Conservation (phyloP, 2,329 filamentous ascomycete genomes). For the Xylariales sp. region DNA sequence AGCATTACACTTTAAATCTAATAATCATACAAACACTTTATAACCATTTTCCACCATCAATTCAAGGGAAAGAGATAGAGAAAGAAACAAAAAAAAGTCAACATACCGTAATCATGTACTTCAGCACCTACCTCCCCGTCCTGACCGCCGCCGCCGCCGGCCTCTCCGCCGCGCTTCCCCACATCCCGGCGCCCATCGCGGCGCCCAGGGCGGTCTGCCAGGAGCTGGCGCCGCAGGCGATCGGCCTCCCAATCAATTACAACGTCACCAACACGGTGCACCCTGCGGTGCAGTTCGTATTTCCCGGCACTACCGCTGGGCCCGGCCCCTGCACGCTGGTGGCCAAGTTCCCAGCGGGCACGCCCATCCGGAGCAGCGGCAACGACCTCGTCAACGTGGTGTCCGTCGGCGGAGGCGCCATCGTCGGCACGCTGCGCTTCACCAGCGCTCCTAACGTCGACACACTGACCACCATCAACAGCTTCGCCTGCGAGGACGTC, state of each 20-base stretch:
- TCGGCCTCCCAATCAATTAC: constrained; percentile 13
- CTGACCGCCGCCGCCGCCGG: background rate
- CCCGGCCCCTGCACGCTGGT: constrained; percentile 24
- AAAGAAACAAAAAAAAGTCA: too few relatives aligned
- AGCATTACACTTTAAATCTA: too few relatives aligned
- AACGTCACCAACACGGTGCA: constrained; percentile 9
- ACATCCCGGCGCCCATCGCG: too few relatives aligned
- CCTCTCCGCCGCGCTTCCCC: background rate
- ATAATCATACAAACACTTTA: too few relatives aligned
- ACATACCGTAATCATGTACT: too few relatives aligned
- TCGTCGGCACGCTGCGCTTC: constrained; percentile 20
- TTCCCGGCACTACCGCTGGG: constrained; percentile 13
- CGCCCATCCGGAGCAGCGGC: constrained; percentile 8
- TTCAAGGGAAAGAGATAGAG: too few relatives aligned
- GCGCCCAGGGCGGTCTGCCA: constrained; percentile 9
- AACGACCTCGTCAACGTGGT: constrained; percentile 5
- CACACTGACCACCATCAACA: constrained; percentile 15
- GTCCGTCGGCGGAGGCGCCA: constrained; percentile 17
- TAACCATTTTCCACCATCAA: too few relatives aligned
- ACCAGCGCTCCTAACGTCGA: constrained; percentile 7
- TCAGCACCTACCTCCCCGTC: background rate
- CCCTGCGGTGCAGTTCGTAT: constrained; percentile 12
- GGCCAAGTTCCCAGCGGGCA: constrained; percentile 20
- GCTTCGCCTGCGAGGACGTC: constrained; percentile 18
- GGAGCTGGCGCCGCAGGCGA: constrained; percentile 8